Evolutionary conservation across 495 filamentous ascomycete genomes (phyloP).

Genomic region (Staphylotrichum tortipilum): DNA sequence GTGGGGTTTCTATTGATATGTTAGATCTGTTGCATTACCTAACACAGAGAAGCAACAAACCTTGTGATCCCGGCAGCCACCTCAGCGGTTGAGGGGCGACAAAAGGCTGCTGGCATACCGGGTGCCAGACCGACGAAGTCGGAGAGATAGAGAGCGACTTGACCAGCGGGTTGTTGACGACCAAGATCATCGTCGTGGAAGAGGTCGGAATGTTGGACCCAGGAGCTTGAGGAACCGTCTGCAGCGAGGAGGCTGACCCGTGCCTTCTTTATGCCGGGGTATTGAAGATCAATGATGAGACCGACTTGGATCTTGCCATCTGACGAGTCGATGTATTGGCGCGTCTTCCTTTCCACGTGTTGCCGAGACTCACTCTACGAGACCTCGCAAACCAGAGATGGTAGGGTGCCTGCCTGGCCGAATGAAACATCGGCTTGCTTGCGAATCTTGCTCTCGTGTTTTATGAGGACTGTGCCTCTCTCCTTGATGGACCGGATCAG

Average conservation of each 20-base stretch:
- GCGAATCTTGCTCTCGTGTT: background rate
- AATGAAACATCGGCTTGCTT: background rate
- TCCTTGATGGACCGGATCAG: background rate
- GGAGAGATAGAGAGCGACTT: conserved; percentile 9
- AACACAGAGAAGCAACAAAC: conserved; percentile 1
- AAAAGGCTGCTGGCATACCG: conserved; percentile 7
- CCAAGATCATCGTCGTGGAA: background rate
- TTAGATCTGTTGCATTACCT: background rate
- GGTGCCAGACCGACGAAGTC: conserved; percentile 4
- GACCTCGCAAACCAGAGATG: conserved; percentile 2
- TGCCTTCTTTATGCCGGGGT: conserved; percentile 3
- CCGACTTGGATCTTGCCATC: conserved; percentile 7
- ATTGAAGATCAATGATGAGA: conserved; percentile 7
- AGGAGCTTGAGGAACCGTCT: background rate
- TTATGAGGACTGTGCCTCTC: background rate
- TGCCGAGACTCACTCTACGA: conserved; percentile 9
- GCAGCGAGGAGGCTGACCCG: background rate
- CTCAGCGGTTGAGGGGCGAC: conserved; percentile 9
- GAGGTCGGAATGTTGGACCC: conserved; percentile 1
- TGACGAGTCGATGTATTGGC: conserved; percentile 5
- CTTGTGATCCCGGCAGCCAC: background rate
- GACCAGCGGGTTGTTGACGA: conserved; percentile 5
- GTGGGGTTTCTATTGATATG: conserved; percentile 4
- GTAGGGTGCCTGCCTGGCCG: background rate
- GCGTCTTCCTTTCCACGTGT: conserved; percentile 5